A percentile compares a stretch with the other conserved stretches of the same genome.
Conservation (phyloP, 306 rosid species). For the Glycine tomentella region DNA sequence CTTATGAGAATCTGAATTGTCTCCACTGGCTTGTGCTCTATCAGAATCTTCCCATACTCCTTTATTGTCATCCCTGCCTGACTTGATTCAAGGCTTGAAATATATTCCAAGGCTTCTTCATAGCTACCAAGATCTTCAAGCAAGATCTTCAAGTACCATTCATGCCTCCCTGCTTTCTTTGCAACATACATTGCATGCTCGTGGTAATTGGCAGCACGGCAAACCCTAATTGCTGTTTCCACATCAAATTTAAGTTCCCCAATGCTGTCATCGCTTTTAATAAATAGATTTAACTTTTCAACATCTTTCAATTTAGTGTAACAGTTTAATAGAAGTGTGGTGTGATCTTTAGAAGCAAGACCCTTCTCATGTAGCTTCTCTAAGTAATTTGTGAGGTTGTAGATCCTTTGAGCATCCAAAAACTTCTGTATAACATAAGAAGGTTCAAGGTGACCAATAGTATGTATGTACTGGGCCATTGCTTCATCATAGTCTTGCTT, state of each 20-base stretch:
- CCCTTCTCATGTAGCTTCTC: conserved; percentile 97
- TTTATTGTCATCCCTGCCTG: conserved; percentile 94
- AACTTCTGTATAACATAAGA: conserved; percentile 97
- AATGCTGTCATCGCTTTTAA: conserved; percentile 79
- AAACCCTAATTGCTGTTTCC: conserved; percentile 96
- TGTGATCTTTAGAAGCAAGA: conserved; percentile 97
- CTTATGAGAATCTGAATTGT: conserved; percentile 88
- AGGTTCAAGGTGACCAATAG: conserved; percentile 99
- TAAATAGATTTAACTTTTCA: conserved; percentile 82
- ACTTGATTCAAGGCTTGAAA: conserved; percentile 88
- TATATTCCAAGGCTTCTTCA: conserved; percentile 92
- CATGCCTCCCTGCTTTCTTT: conserved; percentile 93
- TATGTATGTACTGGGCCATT: conserved; percentile 90
- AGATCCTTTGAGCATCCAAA: conserved; percentile 96
- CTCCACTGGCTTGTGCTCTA: conserved; percentile 91
- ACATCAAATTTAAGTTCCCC: conserved; percentile 96
- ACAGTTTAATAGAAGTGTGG: conserved; percentile 92
- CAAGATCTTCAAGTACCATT: conserved; percentile 93
- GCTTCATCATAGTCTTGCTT: conserved; percentile 98
- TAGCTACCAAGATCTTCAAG: conserved; percentile 98
- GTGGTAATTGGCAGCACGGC: conserved; percentile 98
- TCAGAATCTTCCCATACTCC: conserved; percentile 97
- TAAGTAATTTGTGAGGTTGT: conserved; percentile 96
- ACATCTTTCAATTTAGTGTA: conserved; percentile 98
- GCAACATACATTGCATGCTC: conserved; percentile 99